Base-by-base conservation (phyloP, 2,329 filamentous ascomycete species). In the Xylaria sp. region DNA sequence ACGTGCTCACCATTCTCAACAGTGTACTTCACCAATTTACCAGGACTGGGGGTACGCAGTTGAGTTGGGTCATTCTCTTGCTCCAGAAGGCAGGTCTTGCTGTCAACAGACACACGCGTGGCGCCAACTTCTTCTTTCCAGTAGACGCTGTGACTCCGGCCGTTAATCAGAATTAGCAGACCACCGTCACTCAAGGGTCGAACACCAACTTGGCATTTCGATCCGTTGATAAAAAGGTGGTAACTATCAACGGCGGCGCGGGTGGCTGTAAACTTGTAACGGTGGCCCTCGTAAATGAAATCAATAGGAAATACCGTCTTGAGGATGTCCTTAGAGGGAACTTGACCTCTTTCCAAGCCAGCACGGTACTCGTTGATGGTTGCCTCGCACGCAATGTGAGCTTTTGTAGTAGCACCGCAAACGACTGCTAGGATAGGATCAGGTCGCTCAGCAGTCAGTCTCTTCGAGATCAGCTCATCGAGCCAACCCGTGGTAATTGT, bases 1-100 rank as follows among this genome's bases (percentile, higher is more conserved):
- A 99, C 90, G 80, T 99, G 96, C 74, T 94, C 88, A 69, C 96
- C 96, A 77, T 97, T 98, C 81, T 98, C 96, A 1, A 99, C 93
- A 1, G 93, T 92, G 82, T 96, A 99, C 84, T 97, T 98, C 84
- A 99, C 95, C 42, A 99, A 91, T 85, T 99, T 99, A 81, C 96
- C 96, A 55, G 96, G 96, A 70, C 93, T 97, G 50, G 96, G 96
- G 3, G 94, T 95, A 74, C 96, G 91, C 60, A 99, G 90, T 82
- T 99, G 96, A 3, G 96, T 99, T 6, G 96, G 96, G 80, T 99
- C 96, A 80, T 98, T 99, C 86, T 99, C 96, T 82, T 98, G 94
- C 86, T 99, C 96, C 42, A 99, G 89, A 77, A 99, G 83, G 81
- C 95, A 98, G 34, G 96, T 99, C 89, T 98, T 99, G 85, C 94